Evolutionary conservation across 2,329 filamentous ascomycete species (phyloP), one percentile per base, ranked within the genome.

Genomic region (Ascosphaera pollenicola): DNA sequence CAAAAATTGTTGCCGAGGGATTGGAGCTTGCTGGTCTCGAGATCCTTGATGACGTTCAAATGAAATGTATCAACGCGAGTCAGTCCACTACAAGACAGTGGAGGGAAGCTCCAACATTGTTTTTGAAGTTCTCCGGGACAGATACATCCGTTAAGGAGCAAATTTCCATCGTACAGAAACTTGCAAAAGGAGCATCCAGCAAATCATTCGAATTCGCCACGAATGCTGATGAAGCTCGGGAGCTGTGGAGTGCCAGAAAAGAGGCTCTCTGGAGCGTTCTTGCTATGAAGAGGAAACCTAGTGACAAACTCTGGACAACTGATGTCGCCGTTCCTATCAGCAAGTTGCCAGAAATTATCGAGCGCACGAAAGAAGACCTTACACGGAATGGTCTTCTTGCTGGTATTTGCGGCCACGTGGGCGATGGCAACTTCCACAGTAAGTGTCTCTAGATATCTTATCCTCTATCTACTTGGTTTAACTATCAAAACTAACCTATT

Each of bases 21-120:
- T 70, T 93, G 8, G 81, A 80, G 21, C 75, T 94, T 34, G 84
- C 85, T 1, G 85, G 85, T n/a, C 74, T 94, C 35, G 85, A 94
- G 60, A 78, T 94, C 42, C 65, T 94, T 19, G 85, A 94, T 59
- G 84, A 92, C 53, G 77, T 84, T 41, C 84, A 92, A 62, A 94
- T 94, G 73, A 60, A 63, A 45, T 75, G 69, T 53, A 75, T 77
- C 55, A 77, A 77, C 46, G 56, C 57, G 36, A 62, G 60, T 42
- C 51, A 60, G 28, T 52, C 55, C 7, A 65, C 62, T 2, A 55
- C 53, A 34, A 53, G 63, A 17, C 61, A 60, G 30, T 84, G 78
- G 78, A 69, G 69, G 41, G 77, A 81, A 50, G 59, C 61, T 0
- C 75, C 78, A 0, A 83, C 78, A 0, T 60, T 84, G 2, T 84